Conservation (phyloP, 2,329 filamentous ascomycete species). For the Diplodia sapinea region DNA sequence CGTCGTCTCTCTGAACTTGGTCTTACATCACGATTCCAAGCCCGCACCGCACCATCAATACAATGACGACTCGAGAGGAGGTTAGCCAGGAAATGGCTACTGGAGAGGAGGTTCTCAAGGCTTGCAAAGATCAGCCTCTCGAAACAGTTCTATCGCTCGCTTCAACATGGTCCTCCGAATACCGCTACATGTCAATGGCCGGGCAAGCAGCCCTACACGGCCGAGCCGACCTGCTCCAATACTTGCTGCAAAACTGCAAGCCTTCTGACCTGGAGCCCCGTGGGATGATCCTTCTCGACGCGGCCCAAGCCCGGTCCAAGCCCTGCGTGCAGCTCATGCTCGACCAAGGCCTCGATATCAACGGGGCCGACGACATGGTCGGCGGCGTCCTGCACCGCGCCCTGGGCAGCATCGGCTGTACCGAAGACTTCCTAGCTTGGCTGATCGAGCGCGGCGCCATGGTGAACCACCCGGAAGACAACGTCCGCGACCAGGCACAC, state of each 20-base stretch:
- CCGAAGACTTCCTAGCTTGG: neutral
- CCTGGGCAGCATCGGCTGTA: neutral
- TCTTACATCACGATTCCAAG: neutral
- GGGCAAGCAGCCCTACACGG: neutral
- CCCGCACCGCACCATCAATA: too few relatives aligned
- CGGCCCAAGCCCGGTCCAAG: neutral
- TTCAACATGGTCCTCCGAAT: neutral
- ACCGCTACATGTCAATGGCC: neutral
- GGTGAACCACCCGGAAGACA: neutral
- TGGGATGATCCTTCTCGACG: neutral
- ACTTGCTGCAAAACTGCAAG: neutral
- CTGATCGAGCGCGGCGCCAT: neutral
- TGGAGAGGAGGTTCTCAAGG: neutral
- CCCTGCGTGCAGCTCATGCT: neutral
- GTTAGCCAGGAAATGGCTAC: neutral
- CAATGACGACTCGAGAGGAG: too few relatives aligned
- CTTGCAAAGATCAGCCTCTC: neutral
- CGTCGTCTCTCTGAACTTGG: too few relatives aligned
- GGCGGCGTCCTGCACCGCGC: neutral
- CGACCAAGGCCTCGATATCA: neutral
- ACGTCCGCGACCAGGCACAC: neutral
- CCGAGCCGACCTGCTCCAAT: neutral
- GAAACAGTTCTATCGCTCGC: neutral
- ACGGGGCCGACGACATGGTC: neutral
- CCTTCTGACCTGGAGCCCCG: neutral